These are phyloP conservation scores for Ploettnerulaceae sp. DNA, from an alignment of 2,329 filamentous ascomycete species.

Conservation along the genomic window DNA sequence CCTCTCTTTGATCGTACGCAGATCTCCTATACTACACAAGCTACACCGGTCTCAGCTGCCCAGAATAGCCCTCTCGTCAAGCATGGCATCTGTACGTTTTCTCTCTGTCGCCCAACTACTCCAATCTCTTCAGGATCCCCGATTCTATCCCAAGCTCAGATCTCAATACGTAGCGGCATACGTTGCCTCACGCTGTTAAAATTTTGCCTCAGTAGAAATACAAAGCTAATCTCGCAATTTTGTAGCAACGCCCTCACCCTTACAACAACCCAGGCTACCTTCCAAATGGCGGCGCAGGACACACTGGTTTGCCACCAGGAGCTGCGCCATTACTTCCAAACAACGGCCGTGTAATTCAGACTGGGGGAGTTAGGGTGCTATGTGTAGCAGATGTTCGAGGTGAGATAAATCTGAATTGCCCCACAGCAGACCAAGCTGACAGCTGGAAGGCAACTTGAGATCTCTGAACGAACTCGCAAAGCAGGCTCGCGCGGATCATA, in stretches of 20 bases:
- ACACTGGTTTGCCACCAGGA: constrained; percentile 48
- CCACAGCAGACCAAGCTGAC: constrained; percentile 23
- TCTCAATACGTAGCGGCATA: not conserved
- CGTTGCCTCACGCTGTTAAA: not conserved
- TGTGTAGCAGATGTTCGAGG: constrained; percentile 71
- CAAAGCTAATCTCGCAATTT: constrained; percentile 23
- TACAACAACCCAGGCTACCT: constrained; percentile 44
- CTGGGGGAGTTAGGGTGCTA: constrained; percentile 60
- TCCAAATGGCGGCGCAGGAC: constrained; percentile 54
- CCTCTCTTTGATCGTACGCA: constrained; percentile 21
- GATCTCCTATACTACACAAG: constrained; percentile 8
- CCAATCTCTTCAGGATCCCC: not conserved
- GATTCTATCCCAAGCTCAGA: constrained; percentile 4
- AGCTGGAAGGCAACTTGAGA: constrained; percentile 72
- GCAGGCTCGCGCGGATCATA: constrained; percentile 91
- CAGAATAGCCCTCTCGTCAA: constrained; percentile 7
- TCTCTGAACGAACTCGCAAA: constrained; percentile 96
- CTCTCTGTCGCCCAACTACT: constrained; percentile 14
- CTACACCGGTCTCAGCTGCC: constrained; percentile 9
- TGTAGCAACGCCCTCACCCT: constrained; percentile 34
- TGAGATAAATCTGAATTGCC: constrained; percentile 35
- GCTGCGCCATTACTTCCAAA: constrained; percentile 62
- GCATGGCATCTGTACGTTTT: constrained; percentile 31
- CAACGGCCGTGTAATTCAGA: constrained; percentile 62
- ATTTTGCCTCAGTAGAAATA: constrained; percentile 1